phyloP scores from a whole-genome alignment of 2,329 filamentous ascomycete species.

The Neocucurbitaria cava region DNA sequence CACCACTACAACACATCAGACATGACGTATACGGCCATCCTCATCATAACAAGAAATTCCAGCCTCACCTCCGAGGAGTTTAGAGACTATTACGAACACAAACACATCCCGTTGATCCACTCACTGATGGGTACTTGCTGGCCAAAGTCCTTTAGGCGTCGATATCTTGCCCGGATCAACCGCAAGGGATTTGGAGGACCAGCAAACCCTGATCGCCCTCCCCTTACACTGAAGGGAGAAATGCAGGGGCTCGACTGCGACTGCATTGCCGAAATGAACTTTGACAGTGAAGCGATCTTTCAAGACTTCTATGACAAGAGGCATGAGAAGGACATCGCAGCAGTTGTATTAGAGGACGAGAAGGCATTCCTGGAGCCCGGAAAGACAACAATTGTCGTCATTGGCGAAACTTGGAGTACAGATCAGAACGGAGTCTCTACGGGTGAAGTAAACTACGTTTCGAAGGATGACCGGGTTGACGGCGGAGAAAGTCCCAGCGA shows the following conservation, averaged over 20 bases:
- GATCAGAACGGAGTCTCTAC: slow-evolving; percentile 18
- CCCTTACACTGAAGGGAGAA: slow-evolving; percentile 29
- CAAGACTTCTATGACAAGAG: slow-evolving; percentile 33
- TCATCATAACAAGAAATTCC: slow-evolving; percentile 34
- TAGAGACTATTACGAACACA: slow-evolving; percentile 36
- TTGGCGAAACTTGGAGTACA: slow-evolving; percentile 33
- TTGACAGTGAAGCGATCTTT: slow-evolving; percentile 29
- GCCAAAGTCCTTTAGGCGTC: slow-evolving; percentile 31
- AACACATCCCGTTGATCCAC: slow-evolving; percentile 33
- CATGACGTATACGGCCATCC: slow-evolving; percentile 36
- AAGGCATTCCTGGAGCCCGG: slow-evolving; percentile 28
- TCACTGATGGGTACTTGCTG: slow-evolving; percentile 26
- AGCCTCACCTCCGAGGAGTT: slow-evolving; percentile 32
- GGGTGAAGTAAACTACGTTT: slow-evolving; percentile 6
- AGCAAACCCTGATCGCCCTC: slow-evolving; percentile 31
- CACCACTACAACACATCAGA: neutral
- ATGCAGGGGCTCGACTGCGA: slow-evolving; percentile 35
- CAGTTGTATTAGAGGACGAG: slow-evolving; percentile 31
- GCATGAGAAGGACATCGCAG: slow-evolving; percentile 30
- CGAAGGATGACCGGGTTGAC: slow-evolving; percentile 14
- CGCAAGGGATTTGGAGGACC: slow-evolving; percentile 36
- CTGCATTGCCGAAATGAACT: slow-evolving; percentile 34
- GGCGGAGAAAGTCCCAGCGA: slow-evolving; percentile 21
- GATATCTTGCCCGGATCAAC: slow-evolving; percentile 33
- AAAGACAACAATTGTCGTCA: slow-evolving; percentile 30